Evolutionary conservation across 2,329 filamentous ascomycete species (phyloP).

Genomic region (Clonostachys byssicola): DNA sequence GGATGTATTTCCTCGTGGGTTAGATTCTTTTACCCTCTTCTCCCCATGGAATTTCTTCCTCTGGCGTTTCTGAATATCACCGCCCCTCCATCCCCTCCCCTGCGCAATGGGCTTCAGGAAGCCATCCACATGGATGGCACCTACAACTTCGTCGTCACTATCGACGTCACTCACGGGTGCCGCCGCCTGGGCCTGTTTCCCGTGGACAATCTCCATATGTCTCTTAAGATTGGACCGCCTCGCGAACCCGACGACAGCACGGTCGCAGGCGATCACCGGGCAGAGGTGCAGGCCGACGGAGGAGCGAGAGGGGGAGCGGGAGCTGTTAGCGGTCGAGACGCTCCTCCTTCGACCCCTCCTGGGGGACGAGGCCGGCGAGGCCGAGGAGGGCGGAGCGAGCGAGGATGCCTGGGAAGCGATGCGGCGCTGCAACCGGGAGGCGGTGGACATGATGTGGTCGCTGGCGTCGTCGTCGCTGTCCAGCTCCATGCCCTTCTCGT

Average conservation of each 20-base stretch:
- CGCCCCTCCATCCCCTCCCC: conserved; percentile 41
- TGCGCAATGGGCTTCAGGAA: conserved; percentile 55
- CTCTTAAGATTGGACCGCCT: conserved; percentile 27
- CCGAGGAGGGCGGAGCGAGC: conserved; percentile 12
- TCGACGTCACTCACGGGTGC: conserved; percentile 18
- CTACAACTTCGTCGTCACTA: conserved; percentile 50
- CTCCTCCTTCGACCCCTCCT: conserved; percentile 16
- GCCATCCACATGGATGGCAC: conserved; percentile 64
- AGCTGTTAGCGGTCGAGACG: not conserved
- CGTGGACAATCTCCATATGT: conserved; percentile 31
- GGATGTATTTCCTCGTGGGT: not conserved
- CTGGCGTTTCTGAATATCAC: conserved; percentile 20
- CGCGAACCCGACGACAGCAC: conserved; percentile 27
- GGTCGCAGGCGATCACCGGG: conserved; percentile 27
- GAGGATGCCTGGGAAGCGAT: conserved; percentile 22
- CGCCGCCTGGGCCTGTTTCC: conserved; percentile 6
- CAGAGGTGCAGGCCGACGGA: conserved; percentile 28
- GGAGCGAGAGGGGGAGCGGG: conserved; percentile 17
- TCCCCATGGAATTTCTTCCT: conserved; percentile 17
- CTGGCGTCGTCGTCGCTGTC: conserved; percentile 14
- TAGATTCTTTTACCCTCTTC: conserved; percentile 1
- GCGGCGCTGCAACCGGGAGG: conserved; percentile 15
- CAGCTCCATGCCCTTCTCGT: conserved; percentile 11
- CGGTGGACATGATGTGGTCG: not conserved
- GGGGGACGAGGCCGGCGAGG: conserved; percentile 5